Base-by-base conservation (phyloP, 257 asterid genomes). In the Orobanche coerulescens region DNA sequence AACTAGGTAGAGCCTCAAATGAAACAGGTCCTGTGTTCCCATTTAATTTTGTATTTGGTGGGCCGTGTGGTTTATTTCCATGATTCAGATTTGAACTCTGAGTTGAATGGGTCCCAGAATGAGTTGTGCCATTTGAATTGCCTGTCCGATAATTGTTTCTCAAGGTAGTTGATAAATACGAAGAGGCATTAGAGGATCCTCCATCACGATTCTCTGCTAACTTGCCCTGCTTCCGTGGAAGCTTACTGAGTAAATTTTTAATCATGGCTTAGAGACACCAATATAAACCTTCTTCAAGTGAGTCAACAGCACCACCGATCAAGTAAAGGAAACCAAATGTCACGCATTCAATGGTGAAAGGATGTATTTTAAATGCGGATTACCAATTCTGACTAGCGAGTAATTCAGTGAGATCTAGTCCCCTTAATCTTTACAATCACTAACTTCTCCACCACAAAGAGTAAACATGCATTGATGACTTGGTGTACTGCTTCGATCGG, bases 1-100 rank as follows among this genome's bases (percentile, higher is more conserved):
- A 83, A 73, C 83, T 75, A 37, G 97, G 95, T 63, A 87, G 78
- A 25, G 89, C 82, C 77, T 90, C 97, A 23, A 76, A 82, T 0
- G 81, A 74, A 34, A 75, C 73, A 7, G 79, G 77, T 14, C 68
- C 73, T 65, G 78, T 37, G 69, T 53, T 76, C 53, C 93, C 95
- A 48, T 87, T 80, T 53, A 48, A 58, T 76, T 78, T 83, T 1
- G 69, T 12, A 39, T 75, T 68, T 16, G 58, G 52, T 7, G 76
- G 64, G 22, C 79, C 74, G 0, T 58, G 68, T 56, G 24, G 64
- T 61, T 68, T 73, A 56, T 52, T 76, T 56, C 79, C 82, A 40
- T 68, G 59, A 44, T 73, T 73, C 20, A 51, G 75, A 63, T 72
- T 80, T 4, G 79, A 67, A 64, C 65, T 75, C 58, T 73, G 80